These are phyloP conservation scores for Scheffersomyces cryptocercus DNA, from an alignment of 1,139 yeast genomes.

Conservation along the genomic window DNA sequence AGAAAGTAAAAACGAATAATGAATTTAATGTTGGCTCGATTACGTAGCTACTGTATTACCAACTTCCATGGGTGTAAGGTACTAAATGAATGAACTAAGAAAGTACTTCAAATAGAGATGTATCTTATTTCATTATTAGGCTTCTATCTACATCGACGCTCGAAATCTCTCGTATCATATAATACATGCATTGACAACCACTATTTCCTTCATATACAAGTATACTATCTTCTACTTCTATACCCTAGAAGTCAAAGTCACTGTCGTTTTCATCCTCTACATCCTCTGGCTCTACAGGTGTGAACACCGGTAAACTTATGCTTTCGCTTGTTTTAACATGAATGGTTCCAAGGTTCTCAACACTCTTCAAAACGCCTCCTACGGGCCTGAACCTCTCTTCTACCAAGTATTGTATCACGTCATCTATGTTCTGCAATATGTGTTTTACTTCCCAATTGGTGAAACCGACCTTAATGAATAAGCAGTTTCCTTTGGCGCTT, in stretches of 20 bases:
- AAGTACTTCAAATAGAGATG: no score
- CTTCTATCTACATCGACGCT: no score
- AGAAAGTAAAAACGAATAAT: no score
- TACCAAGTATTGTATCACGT: slow-evolving; percentile 52
- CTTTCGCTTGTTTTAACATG: slow-evolving; percentile 66
- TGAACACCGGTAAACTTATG: slow-evolving; percentile 51
- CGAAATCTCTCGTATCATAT: no score
- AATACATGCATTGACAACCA: no score
- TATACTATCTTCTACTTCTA: neutral
- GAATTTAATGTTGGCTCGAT: no score
- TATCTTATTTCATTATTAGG: no score
- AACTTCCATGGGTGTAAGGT: no score
- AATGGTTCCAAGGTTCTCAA: slow-evolving; percentile 47
- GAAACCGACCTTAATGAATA: slow-evolving; percentile 55
- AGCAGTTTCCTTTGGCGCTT: slow-evolving; percentile 54
- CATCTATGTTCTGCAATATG: slow-evolving; percentile 55
- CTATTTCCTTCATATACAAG: neutral
- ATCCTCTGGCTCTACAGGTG: slow-evolving; percentile 14
- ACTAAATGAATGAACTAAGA: no score
- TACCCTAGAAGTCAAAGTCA: slow-evolving; percentile 28
- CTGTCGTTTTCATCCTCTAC: slow-evolving; percentile 25
- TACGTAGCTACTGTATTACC: no score
- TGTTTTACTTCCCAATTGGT: slow-evolving; percentile 44
- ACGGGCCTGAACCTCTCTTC: slow-evolving; percentile 51
- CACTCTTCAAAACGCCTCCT: slow-evolving; percentile 55